Base-by-base conservation (phyloP, 2,329 filamentous ascomycete species). In the Trichoderma sp. region DNA sequence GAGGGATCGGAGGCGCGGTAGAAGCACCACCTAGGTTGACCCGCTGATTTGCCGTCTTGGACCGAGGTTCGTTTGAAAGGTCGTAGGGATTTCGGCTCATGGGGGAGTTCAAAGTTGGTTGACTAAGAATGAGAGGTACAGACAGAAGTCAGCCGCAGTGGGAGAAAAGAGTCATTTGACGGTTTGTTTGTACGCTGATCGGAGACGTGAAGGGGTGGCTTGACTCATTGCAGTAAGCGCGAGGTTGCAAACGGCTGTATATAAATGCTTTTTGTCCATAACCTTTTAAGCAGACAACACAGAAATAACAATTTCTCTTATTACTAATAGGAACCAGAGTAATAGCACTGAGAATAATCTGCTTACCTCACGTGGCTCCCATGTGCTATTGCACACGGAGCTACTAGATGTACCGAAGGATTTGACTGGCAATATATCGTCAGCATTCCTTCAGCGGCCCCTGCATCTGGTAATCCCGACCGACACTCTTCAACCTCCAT, bases 11-110 rank as follows among this genome's bases (percentile, higher is more conserved):
- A 57, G 47, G 47, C 43, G 37, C 43, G 43, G 43, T 10, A 49
- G 43, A 49, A 5, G 14, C 37, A 21, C 19, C 10, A 4, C 43
- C n/a, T 40, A 52, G 31, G 24, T 68, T 61, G 40, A 29, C 65
- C 65, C 65, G 56, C 47, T 60, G 56, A 68, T 68, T 60, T 68
- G 58, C 65, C 65, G 65, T 52, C 21, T 52, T 68, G 56, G 7
- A 47, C 65, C 65, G 65, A 68, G 65, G 65, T 60, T 68, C 56
- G 35, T 60, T 29, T n/a, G 35, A 16, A 19, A 11, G 27, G 27
- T 27, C 27, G 27, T 27, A 27, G 27, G 27, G 4, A 27, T 27
- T 63, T 52, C 59, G 60, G 60, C 59, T 52, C 29, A 53, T 63
- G 60, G 60, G 62, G 62, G 62, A n/a, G 21, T 6, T 24, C 13